Evolutionary conservation across 345 rosid species (phyloP).

Genomic region (Salix dunnii): DNA sequence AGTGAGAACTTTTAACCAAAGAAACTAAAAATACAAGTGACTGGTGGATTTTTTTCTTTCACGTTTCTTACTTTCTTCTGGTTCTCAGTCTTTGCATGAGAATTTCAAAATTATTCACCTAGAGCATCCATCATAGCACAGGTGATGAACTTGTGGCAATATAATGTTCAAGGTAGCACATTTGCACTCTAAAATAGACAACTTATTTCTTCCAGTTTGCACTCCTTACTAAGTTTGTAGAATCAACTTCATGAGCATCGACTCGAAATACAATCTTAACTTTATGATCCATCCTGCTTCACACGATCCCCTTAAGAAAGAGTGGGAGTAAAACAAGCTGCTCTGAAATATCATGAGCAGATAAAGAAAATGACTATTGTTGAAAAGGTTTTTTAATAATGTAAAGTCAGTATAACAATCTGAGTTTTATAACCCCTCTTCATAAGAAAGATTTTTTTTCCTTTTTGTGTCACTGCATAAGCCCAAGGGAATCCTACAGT

Average conservation of each 20-base stretch:
- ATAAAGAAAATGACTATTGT: background rate
- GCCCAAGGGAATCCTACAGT: background rate
- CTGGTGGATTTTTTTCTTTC: background rate
- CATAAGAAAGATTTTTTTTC: background rate
- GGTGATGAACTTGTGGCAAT: background rate
- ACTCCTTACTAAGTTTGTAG: background rate
- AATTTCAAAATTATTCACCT: background rate
- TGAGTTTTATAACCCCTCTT: background rate
- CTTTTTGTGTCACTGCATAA: background rate
- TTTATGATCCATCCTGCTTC: no score
- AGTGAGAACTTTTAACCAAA: background rate
- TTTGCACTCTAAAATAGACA: background rate
- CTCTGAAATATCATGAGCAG: background rate
- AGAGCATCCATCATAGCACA: background rate
- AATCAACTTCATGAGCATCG: background rate
- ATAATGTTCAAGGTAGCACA: background rate
- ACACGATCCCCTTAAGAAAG: background rate
- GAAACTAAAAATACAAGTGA: background rate
- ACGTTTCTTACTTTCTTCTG: background rate
- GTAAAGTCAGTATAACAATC: background rate
- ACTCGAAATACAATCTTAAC: background rate
- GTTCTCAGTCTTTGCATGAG: background rate
- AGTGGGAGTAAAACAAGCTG: background rate
- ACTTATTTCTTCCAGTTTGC: background rate
- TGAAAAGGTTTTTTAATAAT: background rate